phyloP scores from a whole-genome alignment of 1,284 basidiomycete species.

The Puccinia polysora region DNA sequence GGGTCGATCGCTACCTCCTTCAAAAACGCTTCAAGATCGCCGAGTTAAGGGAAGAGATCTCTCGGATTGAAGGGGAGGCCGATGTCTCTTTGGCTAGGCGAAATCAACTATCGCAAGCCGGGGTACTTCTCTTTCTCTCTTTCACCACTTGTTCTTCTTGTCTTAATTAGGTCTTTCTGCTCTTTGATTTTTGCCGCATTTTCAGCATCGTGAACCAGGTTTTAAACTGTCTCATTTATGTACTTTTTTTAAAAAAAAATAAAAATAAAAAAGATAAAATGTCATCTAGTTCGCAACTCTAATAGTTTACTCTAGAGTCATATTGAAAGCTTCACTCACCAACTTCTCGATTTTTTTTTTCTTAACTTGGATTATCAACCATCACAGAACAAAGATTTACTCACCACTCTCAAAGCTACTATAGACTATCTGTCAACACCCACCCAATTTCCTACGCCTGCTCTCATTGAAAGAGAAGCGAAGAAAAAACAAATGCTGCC shows the following conservation, averaged over 20 bases:
- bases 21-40: slow-evolving; percentile 15
- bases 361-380: no score
- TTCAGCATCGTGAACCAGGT: background rate
- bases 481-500: slow-evolving; percentile 30
- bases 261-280: no score
- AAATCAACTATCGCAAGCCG: slow-evolving; percentile 32
- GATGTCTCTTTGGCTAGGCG: slow-evolving; percentile 40
- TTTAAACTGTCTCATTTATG: background rate
- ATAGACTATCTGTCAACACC: slow-evolving; percentile 35
- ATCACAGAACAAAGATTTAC: slow-evolving; percentile 38
- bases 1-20: slow-evolving; percentile 41
- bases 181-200: background rate
- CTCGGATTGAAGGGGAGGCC: slow-evolving; percentile 42
- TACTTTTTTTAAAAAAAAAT: no score
- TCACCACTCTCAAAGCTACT: slow-evolving; percentile 35
- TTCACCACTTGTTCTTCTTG: background rate
- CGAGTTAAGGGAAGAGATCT: slow-evolving; percentile 38
- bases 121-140: slow-evolving; percentile 8
- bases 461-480: slow-evolving; percentile 5
- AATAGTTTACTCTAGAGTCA: no score
- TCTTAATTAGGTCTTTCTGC: background rate
- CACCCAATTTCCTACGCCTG: slow-evolving; percentile 12
- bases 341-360: no score
- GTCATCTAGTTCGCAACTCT: no score
- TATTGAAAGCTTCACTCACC: no score